Percentiles rank a stretch among this genome's conserved stretches.
Conservation (phyloP, 1,139 yeast genomes). For the Nadsonia commutata region DNA sequence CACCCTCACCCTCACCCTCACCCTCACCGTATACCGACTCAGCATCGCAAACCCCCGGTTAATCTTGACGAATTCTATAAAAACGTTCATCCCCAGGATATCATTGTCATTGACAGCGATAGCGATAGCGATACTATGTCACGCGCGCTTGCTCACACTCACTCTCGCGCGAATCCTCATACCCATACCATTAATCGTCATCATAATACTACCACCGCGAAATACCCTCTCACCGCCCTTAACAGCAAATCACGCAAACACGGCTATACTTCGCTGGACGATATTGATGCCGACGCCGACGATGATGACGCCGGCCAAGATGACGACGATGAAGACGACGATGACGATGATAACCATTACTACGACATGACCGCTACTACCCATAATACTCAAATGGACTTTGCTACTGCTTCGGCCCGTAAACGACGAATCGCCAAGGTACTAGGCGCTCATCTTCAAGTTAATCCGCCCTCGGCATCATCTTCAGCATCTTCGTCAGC, state of each 20-base stretch:
- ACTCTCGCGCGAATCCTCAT: too few species aligned
- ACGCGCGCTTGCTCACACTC: too few species aligned
- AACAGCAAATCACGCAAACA: slow-evolving; percentile 1
- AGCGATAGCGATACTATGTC: slow-evolving; percentile 14
- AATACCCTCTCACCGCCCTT: background rate
- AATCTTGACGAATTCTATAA: slow-evolving; percentile 21
- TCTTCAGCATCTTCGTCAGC: slow-evolving; percentile 1
- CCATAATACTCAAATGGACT: slow-evolving; percentile 1
- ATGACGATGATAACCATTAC: slow-evolving; percentile 1
- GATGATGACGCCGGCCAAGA: slow-evolving; percentile 5
- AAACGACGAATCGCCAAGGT: too few species aligned
- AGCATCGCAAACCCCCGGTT: slow-evolving; percentile 8
- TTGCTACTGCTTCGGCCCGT: background rate
- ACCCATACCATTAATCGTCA: background rate
- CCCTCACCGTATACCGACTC: too few species aligned
- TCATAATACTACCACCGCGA: background rate
- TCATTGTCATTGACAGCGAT: slow-evolving; percentile 22
- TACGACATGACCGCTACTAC: background rate
- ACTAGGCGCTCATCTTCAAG: background rate
- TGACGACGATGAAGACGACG: slow-evolving; percentile 8
- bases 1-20: slow-evolving; percentile 4
- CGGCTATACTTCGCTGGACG: slow-evolving; percentile 2
- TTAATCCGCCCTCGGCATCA: slow-evolving; percentile 1
- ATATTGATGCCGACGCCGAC: slow-evolving; percentile 3
- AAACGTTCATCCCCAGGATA: slow-evolving; percentile 22